Evolutionary conservation across 148 eudicot species (phyloP), one percentile per base, ranked within the genome.

Genomic region (Pharnaceum exiguum): DNA sequence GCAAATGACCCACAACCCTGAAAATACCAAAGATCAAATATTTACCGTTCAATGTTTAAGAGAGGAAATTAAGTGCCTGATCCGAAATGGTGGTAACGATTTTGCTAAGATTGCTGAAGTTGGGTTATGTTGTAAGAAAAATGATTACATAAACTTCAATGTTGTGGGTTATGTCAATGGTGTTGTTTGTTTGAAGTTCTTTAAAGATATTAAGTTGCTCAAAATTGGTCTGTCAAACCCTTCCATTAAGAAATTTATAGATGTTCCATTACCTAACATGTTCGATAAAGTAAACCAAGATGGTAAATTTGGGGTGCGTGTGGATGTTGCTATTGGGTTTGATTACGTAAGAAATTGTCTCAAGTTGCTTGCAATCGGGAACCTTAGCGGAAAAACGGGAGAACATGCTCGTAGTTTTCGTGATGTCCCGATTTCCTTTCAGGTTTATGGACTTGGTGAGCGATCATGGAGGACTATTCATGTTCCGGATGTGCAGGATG

Each of bases 91-190:
- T 15, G 22, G 37, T 33, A 19, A 16, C 2, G 32, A 18, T 10
- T 51, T 30, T 30, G 37, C n/a, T 19, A 31, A 18, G 24, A 31
- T 5, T 10, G 0, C 15, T 12, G 17, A 33, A 29, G 9, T 51
- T 19, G 38, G 32, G 10, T 29, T 51, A 19, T 6, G 19, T 24
- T 51, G 7, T 33, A 31, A n/a, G n/a, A n/a, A n/a, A n/a, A n/a
- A n/a, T n/a, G n/a, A n/a, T n/a, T n/a, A 5, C 17, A 19, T 21
- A 5, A 27, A 26, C 2, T 26, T 48, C 32, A 24, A 19, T 19
- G 4, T 18, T 17, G 56, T 19, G 56, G 39, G 56, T 51, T 31
- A 51, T 19, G 56, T 51, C 15, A 30, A 31, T 51, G 56, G 56
- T 9, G 56, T 51, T 1, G 1, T 51, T 17, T 51, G 25, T 29